A percentile compares a stretch with the other conserved stretches of the same genome.
Evolutionary conservation across 441 rosid species (phyloP).

Genomic region (Flueggea neowawraea): DNA sequence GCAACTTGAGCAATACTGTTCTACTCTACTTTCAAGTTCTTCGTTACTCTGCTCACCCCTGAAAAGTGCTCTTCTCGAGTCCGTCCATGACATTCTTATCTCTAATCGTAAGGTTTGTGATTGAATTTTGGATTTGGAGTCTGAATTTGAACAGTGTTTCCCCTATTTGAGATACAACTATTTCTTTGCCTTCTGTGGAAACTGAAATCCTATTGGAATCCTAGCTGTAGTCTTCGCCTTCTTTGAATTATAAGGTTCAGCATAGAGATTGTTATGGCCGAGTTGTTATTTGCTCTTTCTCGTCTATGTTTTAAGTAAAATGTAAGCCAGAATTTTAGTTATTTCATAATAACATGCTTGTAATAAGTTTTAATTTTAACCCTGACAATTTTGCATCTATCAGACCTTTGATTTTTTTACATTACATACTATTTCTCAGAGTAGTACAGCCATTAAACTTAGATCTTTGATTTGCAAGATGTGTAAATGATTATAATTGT

Average conservation of each 20-base stretch:
- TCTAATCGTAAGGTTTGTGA: constrained; percentile 60
- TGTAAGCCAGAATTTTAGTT: too few species aligned
- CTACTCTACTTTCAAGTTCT: constrained; percentile 54
- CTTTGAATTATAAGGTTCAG: not conserved
- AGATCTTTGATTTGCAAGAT: not conserved
- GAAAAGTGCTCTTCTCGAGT: constrained; percentile 60
- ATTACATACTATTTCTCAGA: not conserved
- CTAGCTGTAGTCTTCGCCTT: too few species aligned
- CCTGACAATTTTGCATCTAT: constrained; percentile 1
- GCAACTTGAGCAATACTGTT: constrained; percentile 96
- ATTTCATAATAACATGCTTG: too few species aligned
- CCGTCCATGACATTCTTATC: constrained; percentile 56
- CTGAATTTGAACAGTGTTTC: not conserved
- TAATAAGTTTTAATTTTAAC: too few species aligned
- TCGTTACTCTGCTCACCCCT: constrained; percentile 55
- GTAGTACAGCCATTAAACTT: not conserved
- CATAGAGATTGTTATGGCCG: not conserved
- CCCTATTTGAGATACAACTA: too few species aligned
- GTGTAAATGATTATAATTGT: constrained; percentile 4
- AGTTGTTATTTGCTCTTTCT: not conserved
- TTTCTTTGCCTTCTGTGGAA: too few species aligned
- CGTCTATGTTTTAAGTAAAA: not conserved
- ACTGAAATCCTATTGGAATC: too few species aligned
- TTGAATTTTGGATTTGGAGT: not conserved
- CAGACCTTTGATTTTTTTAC: not conserved